Evolutionary conservation across 2,329 filamentous ascomycete genomes (phyloP).

Genomic region (Ophiostoma pallidulum): DNA sequence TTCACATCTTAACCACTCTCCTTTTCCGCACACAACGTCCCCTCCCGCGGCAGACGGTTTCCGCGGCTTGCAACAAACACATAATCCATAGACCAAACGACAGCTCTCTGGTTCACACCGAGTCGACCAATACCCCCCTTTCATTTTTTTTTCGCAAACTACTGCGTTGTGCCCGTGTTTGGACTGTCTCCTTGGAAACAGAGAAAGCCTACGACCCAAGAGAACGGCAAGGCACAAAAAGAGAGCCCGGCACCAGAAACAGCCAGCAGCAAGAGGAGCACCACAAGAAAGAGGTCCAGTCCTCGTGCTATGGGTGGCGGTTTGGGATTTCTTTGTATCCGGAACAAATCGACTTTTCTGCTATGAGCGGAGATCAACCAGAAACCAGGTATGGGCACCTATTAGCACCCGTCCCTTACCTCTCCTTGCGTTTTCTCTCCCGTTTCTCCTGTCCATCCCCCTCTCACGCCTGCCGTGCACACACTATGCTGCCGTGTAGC

Average conservation of each 20-base stretch:
- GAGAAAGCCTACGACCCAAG: neutral
- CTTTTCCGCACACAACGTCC: neutral
- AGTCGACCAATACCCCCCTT: neutral
- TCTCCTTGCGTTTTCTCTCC: neutral
- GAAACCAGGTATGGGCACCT: slow-evolving; percentile 36
- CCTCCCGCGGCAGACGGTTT: too few relatives aligned
- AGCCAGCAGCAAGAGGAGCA: neutral
- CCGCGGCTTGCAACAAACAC: too few relatives aligned
- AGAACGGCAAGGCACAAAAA: too few relatives aligned
- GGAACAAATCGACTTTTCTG: slow-evolving; percentile 26
- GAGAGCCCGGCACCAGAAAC: too few relatives aligned
- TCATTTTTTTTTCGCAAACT: neutral
- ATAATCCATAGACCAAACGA: slow-evolving; percentile 4
- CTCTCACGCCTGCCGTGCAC: slow-evolving; percentile 11
- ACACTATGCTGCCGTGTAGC: slow-evolving; percentile 11
- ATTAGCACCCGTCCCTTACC: slow-evolving; percentile 6
- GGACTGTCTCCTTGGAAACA: neutral
- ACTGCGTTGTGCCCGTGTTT: slow-evolving; percentile 1
- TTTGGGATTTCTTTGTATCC: slow-evolving; percentile 4
- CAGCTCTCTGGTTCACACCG: slow-evolving; percentile 6
- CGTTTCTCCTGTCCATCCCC: slow-evolving; percentile 9
- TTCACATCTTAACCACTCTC: neutral
- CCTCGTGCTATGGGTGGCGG: slow-evolving; percentile 2
- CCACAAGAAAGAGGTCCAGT: neutral
- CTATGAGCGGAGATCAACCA: slow-evolving; percentile 55